Conservation (phyloP, 805 yeast genomes). For the Ogataea polymorpha region DNA sequence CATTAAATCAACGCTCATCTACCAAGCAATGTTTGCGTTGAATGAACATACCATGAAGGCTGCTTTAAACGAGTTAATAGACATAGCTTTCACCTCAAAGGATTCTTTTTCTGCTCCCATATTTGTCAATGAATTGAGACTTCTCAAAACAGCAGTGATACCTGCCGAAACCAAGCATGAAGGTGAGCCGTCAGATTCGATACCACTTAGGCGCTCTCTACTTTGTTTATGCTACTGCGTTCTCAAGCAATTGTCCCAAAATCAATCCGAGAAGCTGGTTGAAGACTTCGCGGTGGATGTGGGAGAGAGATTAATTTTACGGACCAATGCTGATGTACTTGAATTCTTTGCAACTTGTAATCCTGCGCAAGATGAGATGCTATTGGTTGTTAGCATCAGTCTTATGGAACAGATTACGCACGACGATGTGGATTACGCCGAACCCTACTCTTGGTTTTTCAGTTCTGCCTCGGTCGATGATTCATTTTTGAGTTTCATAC, state of each 20-base stretch:
- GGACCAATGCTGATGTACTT: constrained; percentile 10
- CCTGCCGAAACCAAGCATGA: constrained; percentile 2
- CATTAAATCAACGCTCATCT: constrained; percentile 5
- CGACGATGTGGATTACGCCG: constrained; percentile 9
- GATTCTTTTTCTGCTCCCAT: constrained; percentile 10
- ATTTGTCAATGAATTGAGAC: constrained; percentile 18
- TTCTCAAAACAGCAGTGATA: constrained; percentile 5
- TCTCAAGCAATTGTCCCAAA: neutral
- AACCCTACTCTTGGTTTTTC: constrained; percentile 14
- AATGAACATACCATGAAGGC: constrained; percentile 9
- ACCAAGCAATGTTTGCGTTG: constrained; percentile 5
- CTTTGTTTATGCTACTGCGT: constrained; percentile 10
- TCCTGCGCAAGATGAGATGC: constrained; percentile 8
- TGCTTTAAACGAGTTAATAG: constrained; percentile 12
- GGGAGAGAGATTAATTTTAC: constrained; percentile 2
- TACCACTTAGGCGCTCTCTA: constrained; percentile 13
- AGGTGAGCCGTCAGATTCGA: constrained; percentile 11
- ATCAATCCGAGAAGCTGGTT: constrained; percentile 2
- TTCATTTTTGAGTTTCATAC: constrained; percentile 11
- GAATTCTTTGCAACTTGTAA: constrained; percentile 13
- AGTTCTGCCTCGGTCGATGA: constrained; percentile 2
- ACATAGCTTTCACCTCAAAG: constrained; percentile 15
- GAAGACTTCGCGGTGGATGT: constrained; percentile 8
- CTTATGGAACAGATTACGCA: constrained; percentile 12
- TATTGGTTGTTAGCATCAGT: constrained; percentile 6